Evolutionary conservation across 2,329 filamentous ascomycete genomes (phyloP).

Genomic region (Nannizziopsis arthrosporioides): DNA sequence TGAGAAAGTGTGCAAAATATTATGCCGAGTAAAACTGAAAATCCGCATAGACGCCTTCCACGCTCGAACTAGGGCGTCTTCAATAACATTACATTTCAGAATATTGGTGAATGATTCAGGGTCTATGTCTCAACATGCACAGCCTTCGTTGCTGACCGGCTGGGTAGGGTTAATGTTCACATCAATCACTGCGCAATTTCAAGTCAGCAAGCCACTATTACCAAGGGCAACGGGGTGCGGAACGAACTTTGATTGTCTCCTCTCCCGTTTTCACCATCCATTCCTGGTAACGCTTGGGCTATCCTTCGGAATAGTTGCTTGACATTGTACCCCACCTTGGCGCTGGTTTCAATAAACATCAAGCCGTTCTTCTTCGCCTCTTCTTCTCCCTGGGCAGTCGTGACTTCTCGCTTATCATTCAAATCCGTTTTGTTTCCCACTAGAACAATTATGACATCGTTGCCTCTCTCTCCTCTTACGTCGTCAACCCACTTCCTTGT

Average conservation of each 20-base stretch:
- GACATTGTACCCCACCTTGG: conserved; percentile 95
- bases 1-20: not conserved
- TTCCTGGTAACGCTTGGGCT: conserved; percentile 91
- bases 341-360: conserved; percentile 98
- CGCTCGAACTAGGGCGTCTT: conserved; percentile 3
- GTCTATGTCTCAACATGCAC: conserved; percentile 46
- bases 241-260: conserved; percentile 66
- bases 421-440: conserved; percentile 99
- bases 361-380: conserved; percentile 96
- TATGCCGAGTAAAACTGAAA: not conserved
- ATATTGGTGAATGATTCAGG: not conserved
- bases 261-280: conserved; percentile 80
- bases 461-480: conserved; percentile 87
- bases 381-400: conserved; percentile 88
- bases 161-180: conserved; percentile 68
- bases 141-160: conserved; percentile 60
- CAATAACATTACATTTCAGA: conserved; percentile 1
- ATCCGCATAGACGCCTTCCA: conserved; percentile 7
- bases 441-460: conserved; percentile 96
- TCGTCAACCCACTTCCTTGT: conserved; percentile 99
- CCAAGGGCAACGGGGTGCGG: conserved; percentile 20
- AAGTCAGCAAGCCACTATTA: conserved; percentile 13
- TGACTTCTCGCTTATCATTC: conserved; percentile 96
- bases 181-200: conserved; percentile 62
- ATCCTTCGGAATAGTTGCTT: conserved; percentile 96